Conservation (phyloP, 2,329 filamentous ascomycete genomes). For the Colletotrichum musae region DNA sequence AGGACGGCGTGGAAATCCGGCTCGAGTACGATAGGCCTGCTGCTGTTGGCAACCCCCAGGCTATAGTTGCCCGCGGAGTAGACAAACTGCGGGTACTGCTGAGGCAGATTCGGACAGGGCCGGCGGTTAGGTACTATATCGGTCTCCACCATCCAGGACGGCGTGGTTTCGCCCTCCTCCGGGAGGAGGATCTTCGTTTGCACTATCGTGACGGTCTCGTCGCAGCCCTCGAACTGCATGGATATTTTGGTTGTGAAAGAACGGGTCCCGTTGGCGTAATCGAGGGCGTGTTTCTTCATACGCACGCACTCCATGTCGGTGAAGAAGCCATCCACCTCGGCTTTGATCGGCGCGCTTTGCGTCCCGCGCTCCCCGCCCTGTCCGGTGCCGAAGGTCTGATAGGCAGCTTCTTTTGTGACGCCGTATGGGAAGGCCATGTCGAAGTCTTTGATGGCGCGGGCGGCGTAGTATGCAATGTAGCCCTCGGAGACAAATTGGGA, state of each 20-base stretch:
- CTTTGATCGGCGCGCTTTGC: constrained; percentile 3
- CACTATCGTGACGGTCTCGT: background rate
- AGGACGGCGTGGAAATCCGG: background rate
- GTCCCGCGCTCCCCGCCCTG: constrained; percentile 9
- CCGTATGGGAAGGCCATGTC: constrained; percentile 30
- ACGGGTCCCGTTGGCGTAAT: background rate
- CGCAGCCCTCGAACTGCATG: constrained; percentile 2
- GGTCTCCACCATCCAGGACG: constrained; percentile 1
- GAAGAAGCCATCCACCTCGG: constrained; percentile 17
- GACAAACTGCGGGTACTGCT: constrained; percentile 14
- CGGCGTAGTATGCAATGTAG: constrained; percentile 14
- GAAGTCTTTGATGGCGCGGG: constrained; percentile 17
- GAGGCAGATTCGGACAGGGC: constrained; percentile 19
- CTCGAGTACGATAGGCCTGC: background rate
- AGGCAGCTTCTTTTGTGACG: constrained; percentile 5
- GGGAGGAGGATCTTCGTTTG: background rate
- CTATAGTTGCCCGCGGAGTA: constrained; percentile 13
- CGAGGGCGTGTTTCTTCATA: background rate
- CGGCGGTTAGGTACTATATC: background rate
- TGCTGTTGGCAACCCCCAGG: background rate
- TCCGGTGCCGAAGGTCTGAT: constrained; percentile 23
- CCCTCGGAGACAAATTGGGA: background rate
- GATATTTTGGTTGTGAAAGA: constrained; percentile 1
- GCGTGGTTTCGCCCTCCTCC: background rate
- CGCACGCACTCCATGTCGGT: constrained; percentile 1